Evolutionary conservation across 129 eudicot genomes (phyloP), one percentile per base, ranked within the genome.

Genomic region (Chrysanthemum lavandulifolium): DNA sequence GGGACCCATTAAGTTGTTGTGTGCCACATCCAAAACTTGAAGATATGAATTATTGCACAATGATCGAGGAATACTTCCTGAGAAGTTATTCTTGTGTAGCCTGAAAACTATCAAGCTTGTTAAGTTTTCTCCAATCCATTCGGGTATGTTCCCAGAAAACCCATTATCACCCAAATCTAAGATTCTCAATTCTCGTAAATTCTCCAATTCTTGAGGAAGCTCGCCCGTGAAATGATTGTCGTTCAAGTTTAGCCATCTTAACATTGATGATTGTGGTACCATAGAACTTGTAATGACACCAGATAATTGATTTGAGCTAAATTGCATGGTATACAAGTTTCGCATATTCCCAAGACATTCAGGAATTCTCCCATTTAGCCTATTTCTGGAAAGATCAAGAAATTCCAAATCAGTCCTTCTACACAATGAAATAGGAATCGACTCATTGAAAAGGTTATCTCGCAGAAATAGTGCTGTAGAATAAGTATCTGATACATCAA

Each of bases 11-110:
- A 70, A 56, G 40, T 23, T 68, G 47, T 67, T 67, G 54, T 13
- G 43, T 4, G 58, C 59, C 25, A 67, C 72, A 67, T 67, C 72
- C n/a, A 74, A 47, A 6, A 78, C 49, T 43, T 68, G 45, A 65
- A 78, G 79, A 40, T 8, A 1, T 15, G 27, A 55, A 15, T 3
- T 13, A 13, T 55, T 55, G 61, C 61, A 55, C 61, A 55, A 55
- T 15, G 61, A 55, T 5, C 3, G 5, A 3, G 61, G 61, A 55
- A 55, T 55, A 13, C 61, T 55, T n/a, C 61, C 61, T 0, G 18
- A 15, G 10, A 55, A 55, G 11, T 55, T 55, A 14, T 55, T 55
- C 0, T 15, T 55, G 61, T 55, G 61, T 55, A 55, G 1, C 61
- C 61, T 16, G 19, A 55, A n/a, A 55, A 55, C 61, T 13, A 0